These are phyloP conservation scores for Corchorus olitorius DNA, from an alignment of 345 rosid genomes.

Conservation along the genomic window DNA sequence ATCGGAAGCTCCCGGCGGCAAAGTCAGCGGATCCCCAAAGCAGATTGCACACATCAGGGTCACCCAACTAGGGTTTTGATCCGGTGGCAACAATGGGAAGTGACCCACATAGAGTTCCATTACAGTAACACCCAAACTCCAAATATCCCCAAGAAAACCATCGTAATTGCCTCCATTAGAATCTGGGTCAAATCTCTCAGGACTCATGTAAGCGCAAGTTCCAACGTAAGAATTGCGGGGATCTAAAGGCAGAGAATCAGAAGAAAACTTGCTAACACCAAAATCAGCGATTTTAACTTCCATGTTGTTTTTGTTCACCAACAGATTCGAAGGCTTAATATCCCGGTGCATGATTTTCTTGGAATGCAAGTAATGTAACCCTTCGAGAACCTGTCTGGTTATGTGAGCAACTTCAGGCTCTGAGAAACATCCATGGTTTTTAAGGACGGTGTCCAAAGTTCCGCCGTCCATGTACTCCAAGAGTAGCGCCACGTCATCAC, in stretches of 20 bases:
- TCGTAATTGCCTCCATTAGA: slow-evolving; percentile 57
- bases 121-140: slow-evolving; percentile 87
- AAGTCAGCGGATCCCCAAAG: slow-evolving; percentile 74
- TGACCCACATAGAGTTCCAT: slow-evolving; percentile 79
- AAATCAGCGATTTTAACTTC: slow-evolving; percentile 85
- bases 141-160: slow-evolving; percentile 78
- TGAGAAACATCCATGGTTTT: slow-evolving; percentile 43
- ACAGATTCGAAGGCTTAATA: slow-evolving; percentile 77
- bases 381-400: slow-evolving; percentile 66
- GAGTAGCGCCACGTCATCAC: slow-evolving; percentile 55
- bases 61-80: slow-evolving; percentile 90
- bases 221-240: slow-evolving; percentile 88
- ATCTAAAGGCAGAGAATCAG: slow-evolving; percentile 52
- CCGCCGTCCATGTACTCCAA: slow-evolving; percentile 91
- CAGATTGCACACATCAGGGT: slow-evolving; percentile 91
- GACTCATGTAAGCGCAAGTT: slow-evolving; percentile 37
- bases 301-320: slow-evolving; percentile 49
- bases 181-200: slow-evolving; percentile 78
- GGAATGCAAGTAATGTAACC: slow-evolving; percentile 64
- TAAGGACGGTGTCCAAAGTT: slow-evolving; percentile 54
- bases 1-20: slow-evolving; percentile 59
- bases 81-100: slow-evolving; percentile 64
- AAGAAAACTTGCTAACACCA: slow-evolving; percentile 75
- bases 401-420: slow-evolving; percentile 52
- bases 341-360: slow-evolving; percentile 80